Conservation (phyloP, 2,329 filamentous ascomycete species). For the Colletotrichum tanaceti region DNA sequence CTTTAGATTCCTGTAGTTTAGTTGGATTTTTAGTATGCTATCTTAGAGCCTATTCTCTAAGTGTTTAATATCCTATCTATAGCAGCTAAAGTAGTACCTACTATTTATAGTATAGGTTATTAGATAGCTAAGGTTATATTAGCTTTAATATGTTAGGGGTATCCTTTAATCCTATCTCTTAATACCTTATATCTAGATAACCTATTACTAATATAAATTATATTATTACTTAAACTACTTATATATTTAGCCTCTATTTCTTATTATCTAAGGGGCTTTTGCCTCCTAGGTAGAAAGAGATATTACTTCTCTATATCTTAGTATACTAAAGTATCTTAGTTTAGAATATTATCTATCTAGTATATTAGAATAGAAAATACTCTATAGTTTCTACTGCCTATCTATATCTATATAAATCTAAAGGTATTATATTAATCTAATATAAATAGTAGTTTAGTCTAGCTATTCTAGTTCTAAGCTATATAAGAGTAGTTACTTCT, state of each 20-base stretch:
- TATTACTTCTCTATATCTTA: neutral
- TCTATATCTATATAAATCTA: neutral
- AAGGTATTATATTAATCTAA: neutral
- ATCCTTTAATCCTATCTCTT: neutral
- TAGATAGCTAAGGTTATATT: neutral
- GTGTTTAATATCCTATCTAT: no score
- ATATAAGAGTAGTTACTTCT: neutral
- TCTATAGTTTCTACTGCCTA: neutral
- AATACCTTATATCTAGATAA: neutral
- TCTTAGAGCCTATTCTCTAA: no score
- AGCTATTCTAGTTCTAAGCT: neutral
- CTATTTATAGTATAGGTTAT: no score
- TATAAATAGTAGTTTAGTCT: neutral
- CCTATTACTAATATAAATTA: neutral
- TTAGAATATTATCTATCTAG: neutral
- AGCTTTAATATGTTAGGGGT: neutral
- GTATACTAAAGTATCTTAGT: neutral
- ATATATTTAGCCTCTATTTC: neutral
- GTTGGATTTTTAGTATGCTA: no score
- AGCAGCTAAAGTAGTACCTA: no score
- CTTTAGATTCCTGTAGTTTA: no score
- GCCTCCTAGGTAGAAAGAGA: constrained; percentile 1
- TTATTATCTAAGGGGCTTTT: neutral
- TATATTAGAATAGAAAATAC: neutral
- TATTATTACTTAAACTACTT: neutral